phyloP scores from a whole-genome alignment of 768 basidiomycete genomes.

The Macrolepiota dolichaula region DNA sequence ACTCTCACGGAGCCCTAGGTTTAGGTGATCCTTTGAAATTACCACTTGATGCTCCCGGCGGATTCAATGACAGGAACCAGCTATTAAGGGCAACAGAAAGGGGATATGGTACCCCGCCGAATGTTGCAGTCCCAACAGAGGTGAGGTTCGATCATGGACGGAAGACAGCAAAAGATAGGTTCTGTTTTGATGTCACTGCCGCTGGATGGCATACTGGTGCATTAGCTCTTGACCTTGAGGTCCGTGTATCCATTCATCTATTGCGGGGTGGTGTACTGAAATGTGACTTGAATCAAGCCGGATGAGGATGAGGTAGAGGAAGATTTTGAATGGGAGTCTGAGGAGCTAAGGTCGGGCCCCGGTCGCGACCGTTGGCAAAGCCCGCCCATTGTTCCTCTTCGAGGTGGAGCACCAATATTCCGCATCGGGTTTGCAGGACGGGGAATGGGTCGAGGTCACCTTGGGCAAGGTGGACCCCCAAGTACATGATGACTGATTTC shows the following conservation, averaged over 20 bases:
- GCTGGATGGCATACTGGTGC: constrained; percentile 93
- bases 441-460: constrained; percentile 23
- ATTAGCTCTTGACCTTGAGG: constrained; percentile 82
- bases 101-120: constrained; percentile 31
- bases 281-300: constrained; percentile 24
- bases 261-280: neutral
- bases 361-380: constrained; percentile 13
- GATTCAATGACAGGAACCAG: constrained; percentile 39
- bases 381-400: constrained; percentile 23
- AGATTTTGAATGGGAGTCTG: constrained; percentile 17
- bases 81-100: constrained; percentile 26
- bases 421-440: constrained; percentile 62
- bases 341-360: neutral
- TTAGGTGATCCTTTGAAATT: constrained; percentile 70
- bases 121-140: constrained; percentile 58
- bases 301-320: constrained; percentile 35
- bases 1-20: constrained; percentile 79
- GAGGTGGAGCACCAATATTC: constrained; percentile 28
- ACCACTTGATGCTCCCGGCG: constrained; percentile 55
- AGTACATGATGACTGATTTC: neutral
- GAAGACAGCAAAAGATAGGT: constrained; percentile 50
- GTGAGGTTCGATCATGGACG: constrained; percentile 68
- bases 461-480: neutral
- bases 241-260: constrained; percentile 25
- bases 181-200: constrained; percentile 79